A percentile compares a stretch with the other conserved stretches of the same genome.
Evolutionary conservation across 345 rosid species (phyloP).

Genomic region (Noccaea caerulescens): DNA sequence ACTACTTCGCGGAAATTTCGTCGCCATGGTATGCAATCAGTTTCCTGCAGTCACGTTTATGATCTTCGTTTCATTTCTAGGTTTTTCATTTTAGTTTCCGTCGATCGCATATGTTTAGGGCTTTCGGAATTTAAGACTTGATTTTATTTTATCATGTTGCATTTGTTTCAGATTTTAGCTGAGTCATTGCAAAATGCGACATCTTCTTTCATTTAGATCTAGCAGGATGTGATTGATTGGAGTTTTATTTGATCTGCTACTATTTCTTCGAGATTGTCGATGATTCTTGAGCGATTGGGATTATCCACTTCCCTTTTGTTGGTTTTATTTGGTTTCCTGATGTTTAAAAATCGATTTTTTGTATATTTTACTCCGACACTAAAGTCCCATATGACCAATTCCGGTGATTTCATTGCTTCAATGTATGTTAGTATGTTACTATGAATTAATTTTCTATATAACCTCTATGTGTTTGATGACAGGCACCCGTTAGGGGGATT

Average conservation of each 20-base stretch:
- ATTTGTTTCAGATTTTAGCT: neutral
- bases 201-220: constrained; percentile 29
- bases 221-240: constrained; percentile 30
- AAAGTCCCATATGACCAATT: neutral
- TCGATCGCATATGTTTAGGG: constrained; percentile 42
- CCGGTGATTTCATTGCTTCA: neutral
- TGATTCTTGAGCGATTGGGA: constrained; percentile 25
- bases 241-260: constrained; percentile 36
- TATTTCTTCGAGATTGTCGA: neutral
- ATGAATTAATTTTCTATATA: neutral
- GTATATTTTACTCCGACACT: neutral
- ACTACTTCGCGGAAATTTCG: neutral
- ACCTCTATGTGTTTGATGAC: constrained; percentile 22
- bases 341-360: neutral
- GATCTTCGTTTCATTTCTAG: constrained; percentile 38
- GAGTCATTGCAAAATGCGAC: constrained; percentile 4
- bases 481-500: constrained; percentile 88
- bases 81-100: constrained; percentile 6
- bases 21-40: constrained; percentile 39
- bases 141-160: neutral
- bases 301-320: constrained; percentile 6
- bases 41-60: neutral
- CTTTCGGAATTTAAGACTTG: constrained; percentile 26
- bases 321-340: neutral
- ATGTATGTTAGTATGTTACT: neutral